Evolutionary conservation across 306 rosid species (phyloP).

Genomic region (Delonix regia): DNA sequence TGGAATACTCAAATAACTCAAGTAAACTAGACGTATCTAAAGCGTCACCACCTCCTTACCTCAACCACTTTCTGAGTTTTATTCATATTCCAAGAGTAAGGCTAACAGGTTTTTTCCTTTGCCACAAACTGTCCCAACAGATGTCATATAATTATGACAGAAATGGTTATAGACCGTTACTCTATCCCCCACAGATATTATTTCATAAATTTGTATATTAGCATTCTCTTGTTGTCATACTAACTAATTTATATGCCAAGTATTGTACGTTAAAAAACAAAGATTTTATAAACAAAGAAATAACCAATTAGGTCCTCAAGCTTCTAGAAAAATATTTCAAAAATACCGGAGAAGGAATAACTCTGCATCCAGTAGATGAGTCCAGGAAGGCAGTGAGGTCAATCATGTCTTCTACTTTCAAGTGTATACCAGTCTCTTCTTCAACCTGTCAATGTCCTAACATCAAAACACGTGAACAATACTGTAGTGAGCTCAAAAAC

Average conservation of each 20-base stretch:
- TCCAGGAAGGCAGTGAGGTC: slow-evolving; percentile 86
- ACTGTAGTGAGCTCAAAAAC: neutral
- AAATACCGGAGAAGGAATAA: slow-evolving; percentile 78
- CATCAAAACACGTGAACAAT: slow-evolving; percentile 12
- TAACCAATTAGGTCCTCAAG: neutral
- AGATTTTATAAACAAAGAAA: neutral
- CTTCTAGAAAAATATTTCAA: slow-evolving; percentile 14
- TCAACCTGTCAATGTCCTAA: slow-evolving; percentile 64
- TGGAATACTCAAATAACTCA: neutral
- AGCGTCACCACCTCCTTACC: neutral
- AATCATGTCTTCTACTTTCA: slow-evolving; percentile 72
- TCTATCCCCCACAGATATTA: neutral
- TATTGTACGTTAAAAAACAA: neutral
- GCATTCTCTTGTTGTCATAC: neutral
- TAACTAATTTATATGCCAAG: neutral
- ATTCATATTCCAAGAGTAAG: neutral
- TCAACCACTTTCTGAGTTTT: neutral
- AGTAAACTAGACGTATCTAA: neutral
- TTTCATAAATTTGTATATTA: neutral
- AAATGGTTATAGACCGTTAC: neutral
- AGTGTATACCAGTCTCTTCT: slow-evolving; percentile 83
- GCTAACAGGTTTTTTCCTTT: neutral
- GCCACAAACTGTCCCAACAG: neutral
- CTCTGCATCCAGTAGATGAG: slow-evolving; percentile 71
- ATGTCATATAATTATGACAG: neutral